Conservation (phyloP, 2,329 filamentous ascomycete species). For the Fusarium keratoplasticum region DNA sequence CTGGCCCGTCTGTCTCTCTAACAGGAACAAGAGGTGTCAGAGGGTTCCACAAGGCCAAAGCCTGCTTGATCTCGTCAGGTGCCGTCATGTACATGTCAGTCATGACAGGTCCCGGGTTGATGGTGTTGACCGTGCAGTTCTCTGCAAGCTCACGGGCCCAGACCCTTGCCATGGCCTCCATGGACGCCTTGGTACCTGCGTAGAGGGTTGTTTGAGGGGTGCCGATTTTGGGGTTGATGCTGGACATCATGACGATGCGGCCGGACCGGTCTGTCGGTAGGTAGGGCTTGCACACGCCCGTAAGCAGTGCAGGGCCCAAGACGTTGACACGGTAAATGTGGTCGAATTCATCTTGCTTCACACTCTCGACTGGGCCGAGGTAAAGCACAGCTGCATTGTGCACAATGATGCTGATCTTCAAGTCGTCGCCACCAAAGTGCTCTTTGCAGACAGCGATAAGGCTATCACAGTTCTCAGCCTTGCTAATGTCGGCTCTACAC, state of each 20-base stretch:
- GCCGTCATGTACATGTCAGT: conserved; percentile 60
- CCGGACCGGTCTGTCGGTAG: conserved; percentile 68
- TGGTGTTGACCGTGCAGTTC: conserved; percentile 69
- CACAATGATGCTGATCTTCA: conserved; percentile 67
- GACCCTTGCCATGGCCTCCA: conserved; percentile 72
- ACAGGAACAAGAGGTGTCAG: conserved; percentile 61
- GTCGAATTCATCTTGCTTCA: conserved; percentile 63
- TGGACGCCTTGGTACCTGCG: conserved; percentile 70
- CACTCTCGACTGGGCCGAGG: conserved; percentile 58
- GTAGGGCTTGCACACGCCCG: conserved; percentile 64
- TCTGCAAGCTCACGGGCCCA: conserved; percentile 70
- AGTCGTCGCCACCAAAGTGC: conserved; percentile 54
- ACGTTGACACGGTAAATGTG: conserved; percentile 69
- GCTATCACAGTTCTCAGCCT: conserved; percentile 64
- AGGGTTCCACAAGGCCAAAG: conserved; percentile 51
- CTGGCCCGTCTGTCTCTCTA: conserved; percentile 45
- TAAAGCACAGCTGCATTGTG: conserved; percentile 68
- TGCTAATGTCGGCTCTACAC: conserved; percentile 73
- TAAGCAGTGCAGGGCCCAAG: conserved; percentile 66
- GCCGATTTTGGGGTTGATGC: conserved; percentile 64
- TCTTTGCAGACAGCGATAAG: conserved; percentile 64
- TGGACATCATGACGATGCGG: conserved; percentile 68
- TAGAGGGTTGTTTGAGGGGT: conserved; percentile 68
- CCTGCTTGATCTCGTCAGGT: conserved; percentile 60
- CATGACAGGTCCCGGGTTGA: conserved; percentile 59